Conservation (phyloP, 2,329 filamentous ascomycete species). For the Aspergillus vadensis region DNA sequence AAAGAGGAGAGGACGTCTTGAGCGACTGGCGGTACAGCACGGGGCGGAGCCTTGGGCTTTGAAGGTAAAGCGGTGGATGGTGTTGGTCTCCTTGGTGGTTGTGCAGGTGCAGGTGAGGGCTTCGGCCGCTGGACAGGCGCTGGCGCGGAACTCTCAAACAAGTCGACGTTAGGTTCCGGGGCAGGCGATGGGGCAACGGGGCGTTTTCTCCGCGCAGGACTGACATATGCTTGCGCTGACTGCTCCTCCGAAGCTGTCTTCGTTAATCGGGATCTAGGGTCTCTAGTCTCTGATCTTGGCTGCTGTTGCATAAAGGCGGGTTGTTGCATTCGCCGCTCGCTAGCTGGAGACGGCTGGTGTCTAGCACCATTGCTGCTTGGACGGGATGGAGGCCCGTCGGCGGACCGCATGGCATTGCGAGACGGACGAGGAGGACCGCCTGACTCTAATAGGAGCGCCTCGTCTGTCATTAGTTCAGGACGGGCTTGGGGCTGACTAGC, state of each 20-base stretch:
- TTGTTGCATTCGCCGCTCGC: conserved; percentile 29
- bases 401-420: conserved; percentile 30
- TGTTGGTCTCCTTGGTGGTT: conserved; percentile 44
- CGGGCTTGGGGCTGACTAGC: conserved; percentile 19
- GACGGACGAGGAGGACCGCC: conserved; percentile 28
- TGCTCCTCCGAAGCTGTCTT: conserved; percentile 78
- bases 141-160: conserved; percentile 58
- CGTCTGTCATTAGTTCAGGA: conserved; percentile 57
- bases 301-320: conserved; percentile 61
- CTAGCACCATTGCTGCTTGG: conserved; percentile 23
- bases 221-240: conserved; percentile 80
- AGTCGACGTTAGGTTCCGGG: conserved; percentile 58
- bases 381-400: conserved; percentile 24
- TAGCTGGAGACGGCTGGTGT: conserved; percentile 25
- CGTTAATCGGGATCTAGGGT: conserved; percentile 65
- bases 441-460: conserved; percentile 47
- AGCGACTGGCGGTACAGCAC: conserved; percentile 65
- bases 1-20: conserved; percentile 71
- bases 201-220: conserved; percentile 75
- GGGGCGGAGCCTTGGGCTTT: conserved; percentile 51
- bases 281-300: conserved; percentile 41
- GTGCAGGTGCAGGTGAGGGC: conserved; percentile 35
- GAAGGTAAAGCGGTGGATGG: conserved; percentile 49
- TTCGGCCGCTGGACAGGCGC: conserved; percentile 30
- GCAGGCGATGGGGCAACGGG: conserved; percentile 51